Base-by-base conservation (phyloP, 2,329 filamentous ascomycete genomes). In the Diaporthe caulivora region DNA sequence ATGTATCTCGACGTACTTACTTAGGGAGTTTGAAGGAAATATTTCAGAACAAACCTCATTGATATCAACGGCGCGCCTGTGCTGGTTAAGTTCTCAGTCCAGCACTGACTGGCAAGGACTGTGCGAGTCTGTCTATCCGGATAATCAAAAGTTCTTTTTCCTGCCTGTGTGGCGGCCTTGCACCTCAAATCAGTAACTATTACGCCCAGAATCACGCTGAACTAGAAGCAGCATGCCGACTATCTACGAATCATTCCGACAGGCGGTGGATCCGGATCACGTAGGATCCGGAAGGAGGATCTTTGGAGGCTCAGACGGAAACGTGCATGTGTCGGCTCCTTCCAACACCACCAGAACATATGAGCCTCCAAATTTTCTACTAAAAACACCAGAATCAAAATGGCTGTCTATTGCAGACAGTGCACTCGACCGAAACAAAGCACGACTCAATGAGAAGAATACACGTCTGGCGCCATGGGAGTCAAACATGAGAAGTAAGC, bases 221-320 rank as follows among this genome's bases (percentile, higher is more conserved):
- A 21, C 1, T 34, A n/a, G 2, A 49, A 64, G 29, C 5, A 49
- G 34, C 5, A 64, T 64, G 42, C 26, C 60, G 3, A 64, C 60
- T 34, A 49, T 64, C 11, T 64, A 49, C 44, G 60, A 64, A 49
- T 64, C 42, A 9, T 64, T 64, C 21, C 26, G 60, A 64, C 18
- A n/a, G 17, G 60, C 60, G 29, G 42, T 64, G 21, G 60, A 64
- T 21, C 60, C 42, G 17, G 42, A 64, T 64, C 60, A 64, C 17
- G 42, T 64, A 31, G 60, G 60, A 1, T 49, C 42, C 10, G 60
- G 42, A 21, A 42, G 60, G 11, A 64, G 10, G 13, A 29, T 34
- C 18, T 24, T 29, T 13, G 58, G 58, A n/a, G 42, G 42, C 1
- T 4, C 40, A 11, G 29, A 31, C 11, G 60, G 26, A 7, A 64